These are phyloP conservation scores for Porphyrellus cyaneotinctus DNA, from an alignment of 768 basidiomycete genomes.

Conservation along the genomic window DNA sequence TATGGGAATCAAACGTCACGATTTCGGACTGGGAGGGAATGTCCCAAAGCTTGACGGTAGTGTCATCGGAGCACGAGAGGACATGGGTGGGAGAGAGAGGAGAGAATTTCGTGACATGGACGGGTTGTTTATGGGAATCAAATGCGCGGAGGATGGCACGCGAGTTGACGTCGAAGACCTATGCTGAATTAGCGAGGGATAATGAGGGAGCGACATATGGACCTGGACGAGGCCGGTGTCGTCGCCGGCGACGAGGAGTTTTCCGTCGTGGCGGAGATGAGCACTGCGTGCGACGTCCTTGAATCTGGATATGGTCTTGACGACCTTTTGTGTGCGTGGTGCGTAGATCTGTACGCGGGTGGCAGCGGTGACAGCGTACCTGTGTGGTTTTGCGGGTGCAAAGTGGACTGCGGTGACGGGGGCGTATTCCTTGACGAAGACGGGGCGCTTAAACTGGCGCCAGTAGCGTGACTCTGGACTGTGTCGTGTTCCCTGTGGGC, in stretches of 20 bases:
- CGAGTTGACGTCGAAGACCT: constrained; percentile 92
- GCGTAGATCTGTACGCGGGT: constrained; percentile 94
- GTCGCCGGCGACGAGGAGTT: constrained; percentile 91
- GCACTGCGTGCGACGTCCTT: constrained; percentile 93
- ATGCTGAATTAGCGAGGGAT: constrained; percentile 1
- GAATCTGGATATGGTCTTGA: constrained; percentile 94
- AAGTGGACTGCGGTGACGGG: constrained; percentile 95
- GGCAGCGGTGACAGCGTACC: constrained; percentile 94
- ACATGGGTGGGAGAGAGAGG: constrained; percentile 74
- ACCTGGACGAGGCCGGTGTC: constrained; percentile 87
- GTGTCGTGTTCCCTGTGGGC: constrained; percentile 56
- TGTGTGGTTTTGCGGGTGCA: constrained; percentile 79
- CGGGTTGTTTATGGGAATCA: constrained; percentile 92
- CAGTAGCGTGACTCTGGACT: constrained; percentile 77
- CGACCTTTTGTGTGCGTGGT: constrained; percentile 92
- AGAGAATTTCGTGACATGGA: constrained; percentile 93
- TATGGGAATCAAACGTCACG: constrained; percentile 77
- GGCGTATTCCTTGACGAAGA: constrained; percentile 96
- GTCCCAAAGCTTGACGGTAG: constrained; percentile 92
- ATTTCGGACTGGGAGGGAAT: constrained; percentile 82
- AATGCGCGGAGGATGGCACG: constrained; percentile 91
- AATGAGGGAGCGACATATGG: not conserved
- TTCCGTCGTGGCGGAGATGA: constrained; percentile 87
- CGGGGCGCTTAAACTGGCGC: constrained; percentile 83
- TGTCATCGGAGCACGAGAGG: constrained; percentile 94